These are phyloP conservation scores for Volvox africanus DNA, from an alignment of 139 green algal species.

Conservation along the genomic window DNA sequence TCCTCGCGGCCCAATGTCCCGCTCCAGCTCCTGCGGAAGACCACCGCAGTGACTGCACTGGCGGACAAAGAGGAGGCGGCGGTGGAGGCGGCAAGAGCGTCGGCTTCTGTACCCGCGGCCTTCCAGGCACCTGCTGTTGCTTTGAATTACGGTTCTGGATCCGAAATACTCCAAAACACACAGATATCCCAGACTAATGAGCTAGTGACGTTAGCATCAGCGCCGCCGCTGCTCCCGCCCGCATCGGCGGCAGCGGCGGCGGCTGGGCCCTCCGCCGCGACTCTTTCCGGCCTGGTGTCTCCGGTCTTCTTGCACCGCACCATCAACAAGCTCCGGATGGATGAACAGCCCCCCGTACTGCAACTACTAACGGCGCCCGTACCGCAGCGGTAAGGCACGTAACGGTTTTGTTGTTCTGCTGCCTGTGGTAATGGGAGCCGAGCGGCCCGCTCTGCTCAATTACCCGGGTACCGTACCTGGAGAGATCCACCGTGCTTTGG, in stretches of 20 bases:
- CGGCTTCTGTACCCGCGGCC: too few relatives aligned
- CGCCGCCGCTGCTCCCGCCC: not conserved
- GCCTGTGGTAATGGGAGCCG: not conserved
- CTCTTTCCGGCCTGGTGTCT: not conserved
- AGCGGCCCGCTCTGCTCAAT: too few relatives aligned
- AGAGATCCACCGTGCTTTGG: not conserved
- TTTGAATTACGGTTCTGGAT: not conserved
- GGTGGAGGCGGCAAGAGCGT: too few relatives aligned
- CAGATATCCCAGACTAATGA: not conserved
- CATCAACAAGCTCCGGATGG: conserved; percentile 51
- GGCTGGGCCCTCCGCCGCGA: not conserved
- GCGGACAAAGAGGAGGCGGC: too few relatives aligned
- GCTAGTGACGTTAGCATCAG: not conserved
- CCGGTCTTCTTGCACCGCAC: conserved; percentile 67
- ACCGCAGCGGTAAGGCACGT: conserved; percentile 24
- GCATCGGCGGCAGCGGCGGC: not conserved
- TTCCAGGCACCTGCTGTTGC: not conserved
- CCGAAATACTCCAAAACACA: too few relatives aligned
- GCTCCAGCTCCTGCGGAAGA: too few relatives aligned
- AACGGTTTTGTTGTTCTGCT: not conserved
- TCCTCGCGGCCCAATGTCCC: too few relatives aligned
- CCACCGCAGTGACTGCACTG: too few relatives aligned
- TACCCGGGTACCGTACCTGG: not conserved
- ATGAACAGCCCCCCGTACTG: not conserved
- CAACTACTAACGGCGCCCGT: conserved; percentile 57